Base-by-base conservation (phyloP, 2,329 filamentous ascomycete species). In the Stachybotrys chartarum region DNA sequence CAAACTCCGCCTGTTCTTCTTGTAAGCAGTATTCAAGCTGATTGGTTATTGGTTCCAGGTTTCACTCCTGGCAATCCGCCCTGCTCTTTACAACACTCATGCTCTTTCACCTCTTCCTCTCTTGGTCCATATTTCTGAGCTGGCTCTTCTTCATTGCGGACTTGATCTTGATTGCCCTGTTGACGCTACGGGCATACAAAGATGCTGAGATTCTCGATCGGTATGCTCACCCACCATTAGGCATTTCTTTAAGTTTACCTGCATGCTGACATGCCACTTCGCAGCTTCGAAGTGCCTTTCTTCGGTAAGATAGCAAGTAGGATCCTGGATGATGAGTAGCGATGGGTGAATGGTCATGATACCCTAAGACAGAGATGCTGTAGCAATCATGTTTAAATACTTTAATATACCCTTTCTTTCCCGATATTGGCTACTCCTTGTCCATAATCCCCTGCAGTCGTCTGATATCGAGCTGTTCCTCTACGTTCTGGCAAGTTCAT, bases 1-100 rank as follows among this genome's bases (percentile, higher is more conserved):
- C 24, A 24, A 24, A 24, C 24, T 24, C 24, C 2, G 24, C 24
- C 24, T 24, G 24, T 24, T 24, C 24, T 24, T 24, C 24, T 24
- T 24, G 24, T 24, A 3, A 24, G 24, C 24, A 24, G 4, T 24
- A 4, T 24, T 24, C 24, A 24, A 24, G 24, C 24, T 24, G 4
- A 24, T 24, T 4, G 24, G 24, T 24, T 24, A 4, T 24, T 24
- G 24, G 24, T 24, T 46, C 44, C 62, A 93, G 90, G 60, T 97
- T 97, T 64, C 94, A 99, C 71, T 94, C 94, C 7, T 99, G 94
- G 93, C 94, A 99, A 73, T 90, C 88, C 7, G 86, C 87, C 60
- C 78, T 96, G 65, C 72, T 96, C 3, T 97, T 96, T 70, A 87
- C 89, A 0, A 82, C 82, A 51, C 66, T 84, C 56, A 83, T 92